Evolutionary conservation across 352 stramenopile species (phyloP).

Genomic region (Globisporangium camurandrum): DNA sequence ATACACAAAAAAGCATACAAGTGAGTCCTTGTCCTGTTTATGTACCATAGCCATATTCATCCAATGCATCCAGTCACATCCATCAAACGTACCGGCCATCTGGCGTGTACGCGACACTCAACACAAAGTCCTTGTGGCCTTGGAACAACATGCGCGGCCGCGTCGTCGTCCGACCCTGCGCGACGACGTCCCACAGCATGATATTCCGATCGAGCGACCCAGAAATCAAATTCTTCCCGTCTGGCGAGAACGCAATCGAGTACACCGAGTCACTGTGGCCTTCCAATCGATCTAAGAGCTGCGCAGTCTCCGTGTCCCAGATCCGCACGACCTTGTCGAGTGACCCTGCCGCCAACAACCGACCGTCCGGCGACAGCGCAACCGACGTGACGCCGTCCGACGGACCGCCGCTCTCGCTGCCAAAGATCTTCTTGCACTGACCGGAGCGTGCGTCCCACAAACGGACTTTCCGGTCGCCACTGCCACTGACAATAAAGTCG

Average conservation of each 20-base stretch:
- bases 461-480: constrained; percentile 73
- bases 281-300: constrained; percentile 75
- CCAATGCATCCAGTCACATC: background rate
- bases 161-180: constrained; percentile 70
- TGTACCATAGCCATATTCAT: background rate
- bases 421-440: constrained; percentile 82
- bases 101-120: constrained; percentile 81
- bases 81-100: constrained; percentile 58
- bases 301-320: constrained; percentile 77
- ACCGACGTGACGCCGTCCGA: constrained; percentile 81
- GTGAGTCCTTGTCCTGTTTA: background rate
- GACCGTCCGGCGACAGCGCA: constrained; percentile 68
- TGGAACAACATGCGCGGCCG: constrained; percentile 83
- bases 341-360: constrained; percentile 65
- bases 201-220: constrained; percentile 81
- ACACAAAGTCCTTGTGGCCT: constrained; percentile 83
- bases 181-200: constrained; percentile 82
- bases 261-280: constrained; percentile 85
- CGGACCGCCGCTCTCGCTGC: constrained; percentile 68
- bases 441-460: constrained; percentile 77
- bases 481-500: constrained; percentile 83
- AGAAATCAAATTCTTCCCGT: constrained; percentile 85
- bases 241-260: constrained; percentile 81
- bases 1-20: constrained; percentile 12
- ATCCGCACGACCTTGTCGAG: constrained; percentile 84